phyloP scores from a whole-genome alignment of 148 eudicot species.

The Rhododendron ferrugineum region DNA sequence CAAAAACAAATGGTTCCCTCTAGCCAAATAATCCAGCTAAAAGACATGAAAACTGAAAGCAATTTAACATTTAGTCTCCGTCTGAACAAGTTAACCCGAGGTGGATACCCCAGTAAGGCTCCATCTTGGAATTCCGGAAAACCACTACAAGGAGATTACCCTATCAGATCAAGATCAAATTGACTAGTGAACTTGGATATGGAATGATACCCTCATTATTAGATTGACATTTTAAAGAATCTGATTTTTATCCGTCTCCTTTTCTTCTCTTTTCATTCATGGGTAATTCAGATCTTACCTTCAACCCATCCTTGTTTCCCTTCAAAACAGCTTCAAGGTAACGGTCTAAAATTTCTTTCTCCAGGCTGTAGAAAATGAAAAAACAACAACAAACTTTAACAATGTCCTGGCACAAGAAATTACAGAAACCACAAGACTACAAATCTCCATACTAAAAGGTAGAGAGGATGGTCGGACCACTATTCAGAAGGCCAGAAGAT shows the following conservation, averaged over 20 bases:
- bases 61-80: not conserved
- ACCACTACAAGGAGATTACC: not conserved
- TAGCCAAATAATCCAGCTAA: not conserved
- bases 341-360: conserved; percentile 90
- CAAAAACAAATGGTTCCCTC: not conserved
- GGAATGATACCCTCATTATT: not conserved
- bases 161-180: not conserved
- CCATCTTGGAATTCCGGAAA: not conserved
- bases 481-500: not conserved
- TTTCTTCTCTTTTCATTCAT: not conserved
- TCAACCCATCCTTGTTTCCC: conserved; percentile 95
- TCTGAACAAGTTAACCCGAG: not conserved
- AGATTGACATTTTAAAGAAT: not conserved
- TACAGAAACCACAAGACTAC: conserved; percentile 1
- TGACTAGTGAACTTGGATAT: not conserved
- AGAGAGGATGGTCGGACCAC: not conserved
- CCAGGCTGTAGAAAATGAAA: conserved; percentile 52
- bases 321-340: conserved; percentile 90
- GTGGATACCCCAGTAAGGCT: not conserved
- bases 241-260: not conserved
- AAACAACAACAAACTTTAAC: not conserved
- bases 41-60: conserved; percentile 4
- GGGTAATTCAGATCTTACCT: conserved; percentile 41
- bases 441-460: not conserved
- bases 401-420: not conserved